phyloP scores from a whole-genome alignment of 306 rosid species.

The Oemleria cerasiformis region DNA sequence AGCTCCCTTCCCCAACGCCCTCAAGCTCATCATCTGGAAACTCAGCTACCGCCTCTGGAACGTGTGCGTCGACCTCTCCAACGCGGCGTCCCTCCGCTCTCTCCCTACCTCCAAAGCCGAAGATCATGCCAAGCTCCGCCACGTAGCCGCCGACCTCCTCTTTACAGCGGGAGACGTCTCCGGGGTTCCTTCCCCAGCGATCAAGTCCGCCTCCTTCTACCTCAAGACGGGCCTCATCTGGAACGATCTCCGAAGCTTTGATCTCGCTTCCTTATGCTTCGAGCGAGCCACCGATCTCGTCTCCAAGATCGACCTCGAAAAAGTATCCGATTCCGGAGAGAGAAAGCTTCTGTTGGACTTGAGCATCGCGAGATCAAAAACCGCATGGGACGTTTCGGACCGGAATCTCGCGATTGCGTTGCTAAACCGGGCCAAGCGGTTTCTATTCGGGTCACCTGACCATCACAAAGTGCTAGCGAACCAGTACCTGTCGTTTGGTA shows the following conservation, averaged over 20 bases:
- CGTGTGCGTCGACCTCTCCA: constrained; percentile 83
- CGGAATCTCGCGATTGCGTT: constrained; percentile 58
- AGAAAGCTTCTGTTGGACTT: constrained; percentile 61
- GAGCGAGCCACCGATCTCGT: constrained; percentile 76
- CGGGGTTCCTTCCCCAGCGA: constrained; percentile 64
- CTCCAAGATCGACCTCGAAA: constrained; percentile 39
- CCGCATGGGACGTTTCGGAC: constrained; percentile 85
- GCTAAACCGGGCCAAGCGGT: constrained; percentile 67
- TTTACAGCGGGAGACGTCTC: constrained; percentile 40
- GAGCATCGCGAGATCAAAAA: constrained; percentile 67
- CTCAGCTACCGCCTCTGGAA: constrained; percentile 96
- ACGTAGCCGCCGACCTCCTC: constrained; percentile 68
- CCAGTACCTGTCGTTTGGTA: constrained; percentile 66
- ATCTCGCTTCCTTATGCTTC: constrained; percentile 80
- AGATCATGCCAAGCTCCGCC: constrained; percentile 75
- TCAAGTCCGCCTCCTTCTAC: constrained; percentile 74
- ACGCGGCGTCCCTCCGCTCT: constrained; percentile 50
- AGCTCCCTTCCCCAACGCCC: constrained; percentile 54
- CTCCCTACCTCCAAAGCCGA: constrained; percentile 17
- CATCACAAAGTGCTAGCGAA: constrained; percentile 54
- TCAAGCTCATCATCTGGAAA: constrained; percentile 74
- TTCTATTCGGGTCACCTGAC: constrained; percentile 57
- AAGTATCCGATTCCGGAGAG: constrained; percentile 43
- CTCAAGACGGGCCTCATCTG: constrained; percentile 72
- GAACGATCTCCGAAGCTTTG: constrained; percentile 63